phyloP scores from a whole-genome alignment of 805 yeast genomes.

The Zygoascus flipseniorum region DNA sequence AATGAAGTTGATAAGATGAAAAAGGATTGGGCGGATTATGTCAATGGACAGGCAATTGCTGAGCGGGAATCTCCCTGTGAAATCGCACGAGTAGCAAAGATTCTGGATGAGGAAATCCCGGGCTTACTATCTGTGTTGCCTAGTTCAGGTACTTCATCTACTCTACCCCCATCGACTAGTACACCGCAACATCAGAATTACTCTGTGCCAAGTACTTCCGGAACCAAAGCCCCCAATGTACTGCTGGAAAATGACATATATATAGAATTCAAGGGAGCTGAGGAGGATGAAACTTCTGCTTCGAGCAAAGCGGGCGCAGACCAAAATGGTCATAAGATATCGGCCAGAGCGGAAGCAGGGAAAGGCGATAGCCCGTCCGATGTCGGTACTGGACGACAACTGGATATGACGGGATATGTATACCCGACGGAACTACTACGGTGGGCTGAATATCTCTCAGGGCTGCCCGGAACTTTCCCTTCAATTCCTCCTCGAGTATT shows the following conservation, averaged over 20 bases:
- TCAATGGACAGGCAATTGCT: conserved; percentile 40
- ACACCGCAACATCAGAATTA: neutral
- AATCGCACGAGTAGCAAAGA: conserved; percentile 16
- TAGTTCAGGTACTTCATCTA: neutral
- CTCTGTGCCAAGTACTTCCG: neutral
- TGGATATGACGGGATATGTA: conserved; percentile 1
- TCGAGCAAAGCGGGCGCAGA: neutral
- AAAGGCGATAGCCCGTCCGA: neutral
- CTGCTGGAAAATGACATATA: neutral
- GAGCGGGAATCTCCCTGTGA: conserved; percentile 45
- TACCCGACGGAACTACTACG: conserved; percentile 1
- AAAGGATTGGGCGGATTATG: conserved; percentile 46
- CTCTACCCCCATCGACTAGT: neutral
- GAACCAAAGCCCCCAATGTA: neutral
- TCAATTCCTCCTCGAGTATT: conserved; percentile 49
- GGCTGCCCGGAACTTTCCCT: conserved; percentile 40
- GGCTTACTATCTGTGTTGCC: neutral
- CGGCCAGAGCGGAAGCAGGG: neutral
- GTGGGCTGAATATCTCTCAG: conserved; percentile 33
- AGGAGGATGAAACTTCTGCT: neutral
- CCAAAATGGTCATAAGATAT: neutral
- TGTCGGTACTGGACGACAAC: neutral
- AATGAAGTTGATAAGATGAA: conserved; percentile 43
- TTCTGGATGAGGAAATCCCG: conserved; percentile 21
- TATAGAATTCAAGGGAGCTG: neutral